Evolutionary conservation across 2,329 filamentous ascomycete genomes (phyloP).

Genomic region (Fusarium sp.): DNA sequence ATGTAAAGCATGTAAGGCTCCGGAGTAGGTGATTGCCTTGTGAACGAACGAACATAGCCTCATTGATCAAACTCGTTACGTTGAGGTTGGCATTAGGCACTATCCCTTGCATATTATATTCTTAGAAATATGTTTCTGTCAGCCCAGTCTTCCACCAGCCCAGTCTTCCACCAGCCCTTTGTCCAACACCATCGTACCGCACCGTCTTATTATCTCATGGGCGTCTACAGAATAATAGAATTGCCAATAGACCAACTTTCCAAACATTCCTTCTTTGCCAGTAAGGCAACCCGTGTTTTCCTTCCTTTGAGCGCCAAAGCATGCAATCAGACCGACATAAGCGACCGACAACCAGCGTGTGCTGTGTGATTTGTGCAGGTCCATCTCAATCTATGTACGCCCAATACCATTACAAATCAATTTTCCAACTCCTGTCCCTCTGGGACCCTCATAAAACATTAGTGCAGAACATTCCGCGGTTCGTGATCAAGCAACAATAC

Average conservation of each 20-base stretch:
- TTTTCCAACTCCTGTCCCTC: constrained; percentile 40
- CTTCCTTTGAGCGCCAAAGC: constrained; percentile 33
- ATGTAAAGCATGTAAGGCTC: no score
- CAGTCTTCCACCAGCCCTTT: not conserved
- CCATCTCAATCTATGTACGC: constrained; percentile 38
- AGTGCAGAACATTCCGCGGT: constrained; percentile 16
- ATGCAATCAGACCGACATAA: constrained; percentile 12
- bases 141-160: no score
- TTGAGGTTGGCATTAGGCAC: no score
- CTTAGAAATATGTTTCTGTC: no score
- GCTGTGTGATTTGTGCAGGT: constrained; percentile 28
- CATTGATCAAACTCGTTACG: no score
- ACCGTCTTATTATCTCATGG: constrained; percentile 11
- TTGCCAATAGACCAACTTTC: constrained; percentile 14
- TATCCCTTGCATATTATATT: no score
- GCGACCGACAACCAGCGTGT: constrained; percentile 34
- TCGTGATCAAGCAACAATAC: constrained; percentile 1
- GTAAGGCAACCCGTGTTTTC: constrained; percentile 30
- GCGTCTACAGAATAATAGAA: constrained; percentile 19
- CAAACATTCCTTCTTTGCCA: constrained; percentile 27
- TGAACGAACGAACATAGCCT: no score
- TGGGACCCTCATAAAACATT: constrained; percentile 27
- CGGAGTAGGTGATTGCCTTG: no score
- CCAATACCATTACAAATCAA: constrained; percentile 29
- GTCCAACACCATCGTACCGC: not conserved